phyloP scores from a whole-genome alignment of 208 protist species.

The Trypanosoma vivax region DNA sequence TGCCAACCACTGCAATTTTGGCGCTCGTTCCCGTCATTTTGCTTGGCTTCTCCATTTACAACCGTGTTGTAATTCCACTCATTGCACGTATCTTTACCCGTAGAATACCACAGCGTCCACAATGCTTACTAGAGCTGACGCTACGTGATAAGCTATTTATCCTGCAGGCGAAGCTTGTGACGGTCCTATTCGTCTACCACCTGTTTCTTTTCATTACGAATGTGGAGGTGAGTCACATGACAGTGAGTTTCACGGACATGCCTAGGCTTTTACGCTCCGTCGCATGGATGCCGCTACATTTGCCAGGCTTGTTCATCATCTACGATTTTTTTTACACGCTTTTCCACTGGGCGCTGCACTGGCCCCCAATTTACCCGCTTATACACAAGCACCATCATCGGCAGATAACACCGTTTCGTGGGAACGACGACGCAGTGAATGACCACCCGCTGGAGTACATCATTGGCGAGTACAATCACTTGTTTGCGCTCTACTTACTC shows the following conservation, averaged over 20 bases:
- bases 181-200: constrained; percentile 64
- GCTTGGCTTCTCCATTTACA: constrained; percentile 59
- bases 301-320: constrained; percentile 57
- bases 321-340: constrained; percentile 91
- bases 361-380: constrained; percentile 69
- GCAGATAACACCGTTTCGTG: constrained; percentile 83
- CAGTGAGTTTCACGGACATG: constrained; percentile 25
- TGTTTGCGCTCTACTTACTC: constrained; percentile 72
- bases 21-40: constrained; percentile 40
- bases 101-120: constrained; percentile 33
- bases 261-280: constrained; percentile 22
- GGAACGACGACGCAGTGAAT: constrained; percentile 88
- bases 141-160: constrained; percentile 55
- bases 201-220: constrained; percentile 36
- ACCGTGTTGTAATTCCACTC: constrained; percentile 38
- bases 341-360: constrained; percentile 85
- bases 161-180: constrained; percentile 40
- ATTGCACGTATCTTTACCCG: constrained; percentile 24
- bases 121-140: constrained; percentile 38
- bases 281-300: constrained; percentile 48
- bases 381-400: constrained; percentile 92
- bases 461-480: constrained; percentile 83
- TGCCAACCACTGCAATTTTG: constrained; percentile 11
- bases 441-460: constrained; percentile 90
- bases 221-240: constrained; percentile 41